These are phyloP conservation scores for Fraxinus pennsylvanica DNA, from an alignment of 257 asterid genomes.

Conservation along the genomic window DNA sequence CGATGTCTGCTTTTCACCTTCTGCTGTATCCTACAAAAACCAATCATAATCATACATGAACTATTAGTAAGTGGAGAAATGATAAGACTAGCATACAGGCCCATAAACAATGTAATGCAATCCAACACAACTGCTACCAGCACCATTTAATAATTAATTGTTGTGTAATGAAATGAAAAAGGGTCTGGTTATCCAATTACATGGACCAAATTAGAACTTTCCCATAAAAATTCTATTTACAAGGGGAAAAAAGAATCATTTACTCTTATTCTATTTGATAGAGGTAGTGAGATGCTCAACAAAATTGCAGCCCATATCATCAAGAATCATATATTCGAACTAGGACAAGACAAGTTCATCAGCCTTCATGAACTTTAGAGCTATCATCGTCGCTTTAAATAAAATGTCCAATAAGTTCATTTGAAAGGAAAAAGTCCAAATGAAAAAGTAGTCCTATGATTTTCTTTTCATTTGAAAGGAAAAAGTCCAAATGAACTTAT, in stretches of 20 bases:
- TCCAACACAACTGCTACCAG: not conserved
- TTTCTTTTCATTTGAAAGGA: too few species aligned
- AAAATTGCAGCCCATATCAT: not conserved
- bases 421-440: too few species aligned
- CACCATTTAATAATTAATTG: not conserved
- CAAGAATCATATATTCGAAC: not conserved
- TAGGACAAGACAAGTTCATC: not conserved
- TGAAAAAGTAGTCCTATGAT: too few species aligned
- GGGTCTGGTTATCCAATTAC: not conserved
- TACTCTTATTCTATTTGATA: not conserved
- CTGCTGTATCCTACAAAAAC: slow-evolving; percentile 34
- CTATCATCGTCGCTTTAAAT: not conserved
- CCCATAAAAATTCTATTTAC: not conserved
- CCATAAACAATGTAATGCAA: not conserved
- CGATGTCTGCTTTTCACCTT: slow-evolving; percentile 36
- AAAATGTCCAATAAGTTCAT: not conserved
- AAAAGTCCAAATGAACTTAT: too few species aligned
- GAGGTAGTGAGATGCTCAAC: not conserved
- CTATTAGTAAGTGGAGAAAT: slow-evolving; percentile 10
- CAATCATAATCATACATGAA: slow-evolving; percentile 8
- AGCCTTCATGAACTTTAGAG: not conserved
- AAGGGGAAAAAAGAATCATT: not conserved
- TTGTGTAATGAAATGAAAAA: not conserved
- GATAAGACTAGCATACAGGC: not conserved
- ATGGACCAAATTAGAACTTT: not conserved